Evolutionary conservation across 2,329 filamentous ascomycete species (phyloP), one percentile per base, ranked within the genome.

Genomic region (Aspergillus ibericus): DNA sequence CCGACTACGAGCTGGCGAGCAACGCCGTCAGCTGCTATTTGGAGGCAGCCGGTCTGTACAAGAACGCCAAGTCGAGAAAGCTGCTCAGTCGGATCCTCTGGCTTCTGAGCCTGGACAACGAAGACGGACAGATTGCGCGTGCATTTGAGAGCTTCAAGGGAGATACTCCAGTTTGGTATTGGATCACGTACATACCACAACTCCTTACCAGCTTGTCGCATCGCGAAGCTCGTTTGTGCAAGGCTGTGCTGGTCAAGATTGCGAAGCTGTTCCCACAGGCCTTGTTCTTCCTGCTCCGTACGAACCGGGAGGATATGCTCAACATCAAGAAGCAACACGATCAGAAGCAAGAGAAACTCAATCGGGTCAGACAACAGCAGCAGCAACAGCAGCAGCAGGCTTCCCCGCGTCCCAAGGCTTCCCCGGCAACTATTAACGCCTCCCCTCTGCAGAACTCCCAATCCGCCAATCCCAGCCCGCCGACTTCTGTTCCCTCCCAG

Each of bases 121-220:
- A 90, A 0, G 91, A 92, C 71, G 91, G 91, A 12, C 88, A 85
- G 36, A 88, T 99, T 60, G 89, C 91, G 0, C 83, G 87, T 67
- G 92, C 93, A 12, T 99, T 97, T 66, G 92, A 96, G 64, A 91
- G 93, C 66, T 99, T 95, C 80, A 97, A 98, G 80, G 95, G 95
- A 53, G 96, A 99, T 67, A 96, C 92, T 2, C 92, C 93, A 0
- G 92, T 96, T 12, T 99, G 95, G 95, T 99, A 98, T 78, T 99
- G 95, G 95, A 97, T 98, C 66, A 98, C 93, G 0, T 99, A 96
- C 74, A 98, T 99, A 63, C 95, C 95, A 16, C 95, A 99, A 75
- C 83, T 99, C 42, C 85, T 99, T 32, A 93, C 92, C 44, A 95
- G 93, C 53, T 82, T 99, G 52, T 91, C 91, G 2, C 89, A 97